A percentile compares a stretch with the other conserved stretches of the same genome.
phyloP scores from a whole-genome alignment of 2,329 filamentous ascomycete genomes.

The Xylogone sp. region DNA sequence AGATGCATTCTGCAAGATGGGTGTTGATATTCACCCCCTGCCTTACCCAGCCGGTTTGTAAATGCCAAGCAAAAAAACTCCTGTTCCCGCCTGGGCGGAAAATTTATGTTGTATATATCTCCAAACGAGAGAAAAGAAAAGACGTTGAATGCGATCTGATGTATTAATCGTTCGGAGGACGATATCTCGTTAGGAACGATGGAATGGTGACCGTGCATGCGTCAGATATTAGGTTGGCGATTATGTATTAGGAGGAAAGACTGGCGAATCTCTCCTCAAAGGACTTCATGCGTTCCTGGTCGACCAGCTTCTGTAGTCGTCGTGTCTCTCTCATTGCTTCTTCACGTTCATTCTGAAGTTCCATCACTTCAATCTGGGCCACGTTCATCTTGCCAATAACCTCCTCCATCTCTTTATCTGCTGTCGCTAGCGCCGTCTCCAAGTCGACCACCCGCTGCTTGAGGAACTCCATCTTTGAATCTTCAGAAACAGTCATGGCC shows the following conservation, averaged over 20 bases:
- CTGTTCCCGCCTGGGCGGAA: background rate
- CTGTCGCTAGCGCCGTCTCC: constrained; percentile 72
- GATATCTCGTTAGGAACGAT: background rate
- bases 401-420: constrained; percentile 79
- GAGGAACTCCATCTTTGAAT: constrained; percentile 69
- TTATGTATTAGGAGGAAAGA: constrained; percentile 14
- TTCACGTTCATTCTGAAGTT: constrained; percentile 72
- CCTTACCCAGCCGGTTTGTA: background rate
- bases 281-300: constrained; percentile 32
- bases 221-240: background rate
- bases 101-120: background rate
- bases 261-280: constrained; percentile 25
- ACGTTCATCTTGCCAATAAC: constrained; percentile 79
- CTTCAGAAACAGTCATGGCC: constrained; percentile 64
- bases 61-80: background rate
- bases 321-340: constrained; percentile 69
- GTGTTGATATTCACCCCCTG: too few species aligned
- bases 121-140: background rate
- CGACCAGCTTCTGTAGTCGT: constrained; percentile 63
- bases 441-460: constrained; percentile 79
- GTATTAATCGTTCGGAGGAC: background rate
- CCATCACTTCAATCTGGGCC: constrained; percentile 78
- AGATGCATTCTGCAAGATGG: too few species aligned
- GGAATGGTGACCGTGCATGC: background rate
- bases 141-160: background rate